Evolutionary conservation across 805 yeast genomes (phyloP).

Genomic region (Nakazawaea sp.): DNA sequence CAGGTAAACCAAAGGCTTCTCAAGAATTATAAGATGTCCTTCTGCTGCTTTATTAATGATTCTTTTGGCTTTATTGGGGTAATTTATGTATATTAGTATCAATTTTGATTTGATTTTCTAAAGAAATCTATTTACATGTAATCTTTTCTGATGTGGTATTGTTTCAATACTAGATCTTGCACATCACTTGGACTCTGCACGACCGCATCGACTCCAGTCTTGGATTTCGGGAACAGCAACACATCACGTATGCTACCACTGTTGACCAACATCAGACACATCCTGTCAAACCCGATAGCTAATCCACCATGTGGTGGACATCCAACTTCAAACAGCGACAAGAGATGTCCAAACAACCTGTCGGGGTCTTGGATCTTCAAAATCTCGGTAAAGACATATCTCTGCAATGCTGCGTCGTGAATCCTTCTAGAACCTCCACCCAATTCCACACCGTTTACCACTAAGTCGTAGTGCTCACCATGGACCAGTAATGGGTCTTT

Average conservation of each 20-base stretch:
- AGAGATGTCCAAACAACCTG: conserved; percentile 74
- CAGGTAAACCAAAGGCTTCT: conserved; percentile 48
- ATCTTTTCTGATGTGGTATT: conserved; percentile 41
- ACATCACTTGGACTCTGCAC: conserved; percentile 81
- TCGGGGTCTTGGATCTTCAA: conserved; percentile 54
- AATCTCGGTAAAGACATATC: conserved; percentile 59
- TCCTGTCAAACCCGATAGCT: conserved; percentile 90
- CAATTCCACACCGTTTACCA: conserved; percentile 87
- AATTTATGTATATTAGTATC: background rate
- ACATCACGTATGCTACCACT: conserved; percentile 80
- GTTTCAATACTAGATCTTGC: conserved; percentile 36
- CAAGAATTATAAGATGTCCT: conserved; percentile 41
- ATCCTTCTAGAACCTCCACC: conserved; percentile 98
- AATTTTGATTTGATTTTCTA: background rate
- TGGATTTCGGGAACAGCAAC: conserved; percentile 92
- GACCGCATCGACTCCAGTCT: conserved; percentile 80
- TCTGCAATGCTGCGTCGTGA: conserved; percentile 78
- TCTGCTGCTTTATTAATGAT: background rate
- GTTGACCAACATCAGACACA: conserved; percentile 87
- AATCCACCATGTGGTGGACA: conserved; percentile 99
- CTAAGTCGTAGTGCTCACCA: conserved; percentile 94
- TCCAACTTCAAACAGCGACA: conserved; percentile 77
- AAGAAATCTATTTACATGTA: background rate
- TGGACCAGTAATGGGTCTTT: conserved; percentile 54
- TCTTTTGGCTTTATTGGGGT: background rate